phyloP scores from a whole-genome alignment of 2,329 filamentous ascomycete genomes.

The Neobulgaria alba region DNA sequence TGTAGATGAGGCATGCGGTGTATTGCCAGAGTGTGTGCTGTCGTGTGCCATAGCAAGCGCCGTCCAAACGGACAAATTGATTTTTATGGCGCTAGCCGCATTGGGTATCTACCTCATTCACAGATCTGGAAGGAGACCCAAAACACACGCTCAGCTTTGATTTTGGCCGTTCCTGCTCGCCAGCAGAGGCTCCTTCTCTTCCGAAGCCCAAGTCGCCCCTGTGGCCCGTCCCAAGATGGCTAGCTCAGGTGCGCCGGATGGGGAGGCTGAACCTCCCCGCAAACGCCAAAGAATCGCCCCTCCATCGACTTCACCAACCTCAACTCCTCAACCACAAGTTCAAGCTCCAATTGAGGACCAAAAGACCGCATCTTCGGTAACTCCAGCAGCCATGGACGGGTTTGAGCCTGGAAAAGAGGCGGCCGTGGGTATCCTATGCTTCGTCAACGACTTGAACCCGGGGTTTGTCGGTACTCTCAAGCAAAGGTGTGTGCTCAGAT shows the following conservation, averaged over 20 bases:
- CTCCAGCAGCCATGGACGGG: slow-evolving; percentile 3
- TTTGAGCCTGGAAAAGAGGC: slow-evolving; percentile 17
- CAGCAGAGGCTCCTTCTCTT: background rate
- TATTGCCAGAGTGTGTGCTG: no score
- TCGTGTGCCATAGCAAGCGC: no score
- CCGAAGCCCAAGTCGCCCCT: slow-evolving; percentile 2
- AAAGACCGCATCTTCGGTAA: slow-evolving; percentile 2
- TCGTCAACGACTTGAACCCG: slow-evolving; percentile 45
- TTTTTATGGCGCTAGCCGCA: no score
- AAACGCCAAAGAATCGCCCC: slow-evolving; percentile 15
- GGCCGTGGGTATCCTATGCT: slow-evolving; percentile 53
- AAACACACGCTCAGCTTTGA: no score
- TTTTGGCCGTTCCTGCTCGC: no score
- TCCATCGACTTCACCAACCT: background rate
- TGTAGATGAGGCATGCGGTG: no score
- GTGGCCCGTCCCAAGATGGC: slow-evolving; percentile 12
- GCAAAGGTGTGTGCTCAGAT: slow-evolving; percentile 48
- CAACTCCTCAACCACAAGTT: slow-evolving; percentile 7
- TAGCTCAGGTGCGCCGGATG: slow-evolving; percentile 7
- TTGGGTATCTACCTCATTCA: no score
- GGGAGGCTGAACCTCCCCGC: slow-evolving; percentile 11
- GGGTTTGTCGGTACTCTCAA: slow-evolving; percentile 60
- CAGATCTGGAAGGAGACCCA: no score
- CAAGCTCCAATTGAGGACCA: background rate
- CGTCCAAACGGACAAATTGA: no score